phyloP scores from a whole-genome alignment of 305 asterid species.

The Fraxinus baroniana region DNA sequence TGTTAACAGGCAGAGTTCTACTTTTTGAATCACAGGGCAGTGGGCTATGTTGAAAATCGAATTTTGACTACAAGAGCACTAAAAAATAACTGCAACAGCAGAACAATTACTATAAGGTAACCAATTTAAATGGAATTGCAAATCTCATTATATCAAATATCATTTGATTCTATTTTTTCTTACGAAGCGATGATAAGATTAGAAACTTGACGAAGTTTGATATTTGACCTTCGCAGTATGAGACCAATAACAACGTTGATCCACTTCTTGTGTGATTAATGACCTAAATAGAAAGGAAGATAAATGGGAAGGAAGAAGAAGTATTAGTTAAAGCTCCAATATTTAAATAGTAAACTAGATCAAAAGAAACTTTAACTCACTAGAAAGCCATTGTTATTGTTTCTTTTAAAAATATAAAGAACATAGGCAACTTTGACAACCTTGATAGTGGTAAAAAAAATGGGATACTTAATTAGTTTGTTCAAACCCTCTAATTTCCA shows the following conservation, averaged over 20 bases:
- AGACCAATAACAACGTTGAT: conserved; percentile 88
- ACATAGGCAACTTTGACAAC: conserved; percentile 74
- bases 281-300: conserved; percentile 42
- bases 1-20: conserved; percentile 50
- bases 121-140: background rate
- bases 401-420: conserved; percentile 82
- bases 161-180: background rate
- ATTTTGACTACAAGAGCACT: conserved; percentile 88
- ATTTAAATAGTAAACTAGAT: conserved; percentile 8
- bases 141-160: conserved; percentile 6
- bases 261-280: conserved; percentile 83
- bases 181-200: background rate
- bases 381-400: conserved; percentile 85
- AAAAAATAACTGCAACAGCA: conserved; percentile 74
- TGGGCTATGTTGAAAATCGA: conserved; percentile 90
- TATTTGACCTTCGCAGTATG: conserved; percentile 70
- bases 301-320: background rate
- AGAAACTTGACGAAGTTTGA: background rate
- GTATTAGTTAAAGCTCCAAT: conserved; percentile 19
- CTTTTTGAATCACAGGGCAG: conserved; percentile 70
- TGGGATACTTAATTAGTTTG: too few relatives aligned
- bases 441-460: too few relatives aligned
- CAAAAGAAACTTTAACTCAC: conserved; percentile 48
- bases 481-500: too few relatives aligned
- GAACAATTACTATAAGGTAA: conserved; percentile 22